Conservation (phyloP, 1,284 basidiomycete genomes). For the Ganoderma sinense region DNA sequence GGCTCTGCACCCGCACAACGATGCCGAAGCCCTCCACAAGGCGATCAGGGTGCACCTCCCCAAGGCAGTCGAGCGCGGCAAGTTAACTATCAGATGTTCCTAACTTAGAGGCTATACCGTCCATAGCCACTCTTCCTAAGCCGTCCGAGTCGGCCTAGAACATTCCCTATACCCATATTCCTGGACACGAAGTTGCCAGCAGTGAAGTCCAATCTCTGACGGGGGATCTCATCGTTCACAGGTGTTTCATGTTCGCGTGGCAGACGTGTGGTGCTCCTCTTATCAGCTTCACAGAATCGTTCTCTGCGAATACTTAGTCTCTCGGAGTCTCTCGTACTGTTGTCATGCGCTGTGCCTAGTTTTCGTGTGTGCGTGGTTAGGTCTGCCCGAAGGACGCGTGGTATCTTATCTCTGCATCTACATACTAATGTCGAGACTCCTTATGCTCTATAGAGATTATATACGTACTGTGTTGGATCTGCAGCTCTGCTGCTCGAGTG, state of each 20-base stretch:
- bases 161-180: background rate
- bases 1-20: constrained; percentile 26
- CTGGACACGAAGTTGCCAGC: too few species aligned
- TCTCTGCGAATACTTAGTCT: too few species aligned
- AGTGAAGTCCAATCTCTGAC: too few species aligned
- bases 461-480: background rate
- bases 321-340: too few species aligned
- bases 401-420: background rate
- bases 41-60: constrained; percentile 24
- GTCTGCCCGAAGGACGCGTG: too few species aligned
- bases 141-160: background rate
- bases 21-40: constrained; percentile 17
- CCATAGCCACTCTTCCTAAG: background rate
- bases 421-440: background rate
- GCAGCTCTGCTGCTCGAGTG: background rate
- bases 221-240: too few species aligned
- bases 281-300: too few species aligned
- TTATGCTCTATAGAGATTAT: background rate
- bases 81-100: constrained; percentile 21
- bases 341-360: too few species aligned
- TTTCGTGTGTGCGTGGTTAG: too few species aligned
- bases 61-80: constrained; percentile 18
- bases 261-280: too few species aligned
- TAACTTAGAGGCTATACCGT: background rate
- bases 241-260: too few species aligned